Conservation (phyloP, 345 rosid species). For the Corchorus capsularis region DNA sequence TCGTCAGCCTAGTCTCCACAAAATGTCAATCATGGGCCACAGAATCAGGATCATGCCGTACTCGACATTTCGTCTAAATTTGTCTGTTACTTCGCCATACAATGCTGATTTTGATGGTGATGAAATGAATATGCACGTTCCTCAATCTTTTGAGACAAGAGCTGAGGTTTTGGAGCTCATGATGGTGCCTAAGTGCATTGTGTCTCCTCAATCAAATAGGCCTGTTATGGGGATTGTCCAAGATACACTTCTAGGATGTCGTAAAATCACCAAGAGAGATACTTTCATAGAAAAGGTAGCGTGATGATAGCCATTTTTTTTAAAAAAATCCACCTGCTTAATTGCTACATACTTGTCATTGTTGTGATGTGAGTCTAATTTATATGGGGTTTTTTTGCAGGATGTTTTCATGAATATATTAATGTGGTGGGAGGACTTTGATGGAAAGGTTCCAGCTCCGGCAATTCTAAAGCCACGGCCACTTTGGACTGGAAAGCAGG, state of each 20-base stretch:
- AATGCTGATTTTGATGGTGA: slow-evolving; percentile 99
- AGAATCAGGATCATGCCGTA: slow-evolving; percentile 96
- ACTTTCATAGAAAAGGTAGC: slow-evolving; percentile 95
- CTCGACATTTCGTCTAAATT: slow-evolving; percentile 88
- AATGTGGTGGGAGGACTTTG: slow-evolving; percentile 99
- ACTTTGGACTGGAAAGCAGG: slow-evolving; percentile 99
- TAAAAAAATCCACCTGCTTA: neutral
- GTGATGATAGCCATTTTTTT: neutral
- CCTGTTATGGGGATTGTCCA: slow-evolving; percentile 99
- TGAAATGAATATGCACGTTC: slow-evolving; percentile 99
- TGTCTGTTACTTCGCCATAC: slow-evolving; percentile 96
- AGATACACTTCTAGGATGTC: slow-evolving; percentile 95
- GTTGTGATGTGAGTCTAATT: slow-evolving; percentile 9
- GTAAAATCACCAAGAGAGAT: slow-evolving; percentile 97
- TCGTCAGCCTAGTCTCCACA: slow-evolving; percentile 98
- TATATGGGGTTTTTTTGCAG: slow-evolving; percentile 37
- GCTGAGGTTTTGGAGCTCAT: slow-evolving; percentile 96
- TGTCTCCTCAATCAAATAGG: slow-evolving; percentile 93
- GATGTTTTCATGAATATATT: slow-evolving; percentile 96
- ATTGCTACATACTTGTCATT: neutral
- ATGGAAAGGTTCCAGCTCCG: slow-evolving; percentile 97
- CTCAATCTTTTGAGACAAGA: slow-evolving; percentile 94
- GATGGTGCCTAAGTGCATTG: slow-evolving; percentile 99
- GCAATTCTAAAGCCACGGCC: slow-evolving; percentile 93
- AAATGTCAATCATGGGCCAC: slow-evolving; percentile 99